Evolutionary conservation across 2,329 filamentous ascomycete genomes (phyloP).

Genomic region (Fulvia fulva): DNA sequence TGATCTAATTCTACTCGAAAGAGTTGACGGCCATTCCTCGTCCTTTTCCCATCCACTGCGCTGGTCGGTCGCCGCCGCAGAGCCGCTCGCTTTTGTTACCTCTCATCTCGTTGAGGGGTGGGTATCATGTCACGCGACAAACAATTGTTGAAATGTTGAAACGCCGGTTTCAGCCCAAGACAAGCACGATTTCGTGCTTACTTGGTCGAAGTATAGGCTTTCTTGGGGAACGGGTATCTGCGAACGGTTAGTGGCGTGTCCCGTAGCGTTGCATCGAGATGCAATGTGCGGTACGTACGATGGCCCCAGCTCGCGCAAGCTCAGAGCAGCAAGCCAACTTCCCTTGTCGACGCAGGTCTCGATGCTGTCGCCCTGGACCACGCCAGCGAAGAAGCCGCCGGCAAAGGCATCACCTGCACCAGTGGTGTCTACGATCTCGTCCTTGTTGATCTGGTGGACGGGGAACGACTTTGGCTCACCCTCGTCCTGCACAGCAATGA

Average conservation of each 20-base stretch:
- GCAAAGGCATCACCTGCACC: slow-evolving; percentile 95
- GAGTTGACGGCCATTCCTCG: background rate
- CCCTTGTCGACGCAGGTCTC: slow-evolving; percentile 82
- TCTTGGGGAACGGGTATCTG: slow-evolving; percentile 38
- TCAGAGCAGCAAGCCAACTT: slow-evolving; percentile 91
- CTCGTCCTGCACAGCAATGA: slow-evolving; percentile 66
- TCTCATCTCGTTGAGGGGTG: slow-evolving; percentile 29
- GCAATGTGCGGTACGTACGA: slow-evolving; percentile 63
- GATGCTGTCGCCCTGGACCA: slow-evolving; percentile 78
- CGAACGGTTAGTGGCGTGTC: background rate
- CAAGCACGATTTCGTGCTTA: slow-evolving; percentile 1
- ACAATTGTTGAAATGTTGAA: slow-evolving; percentile 32
- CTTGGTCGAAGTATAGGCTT: slow-evolving; percentile 32
- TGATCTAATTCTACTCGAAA: background rate
- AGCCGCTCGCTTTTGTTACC: slow-evolving; percentile 10
- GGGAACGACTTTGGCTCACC: slow-evolving; percentile 67
- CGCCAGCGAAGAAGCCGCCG: slow-evolving; percentile 84
- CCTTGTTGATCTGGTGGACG: slow-evolving; percentile 72
- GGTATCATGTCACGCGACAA: slow-evolving; percentile 27
- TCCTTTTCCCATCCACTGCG: background rate
- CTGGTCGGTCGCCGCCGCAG: slow-evolving; percentile 1
- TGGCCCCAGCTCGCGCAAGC: slow-evolving; percentile 92
- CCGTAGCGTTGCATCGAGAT: background rate
- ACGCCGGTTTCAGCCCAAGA: slow-evolving; percentile 16
- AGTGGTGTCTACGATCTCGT: slow-evolving; percentile 90